phyloP scores from a whole-genome alignment of 805 yeast genomes.

The Kluyveromyces siamensis region DNA sequence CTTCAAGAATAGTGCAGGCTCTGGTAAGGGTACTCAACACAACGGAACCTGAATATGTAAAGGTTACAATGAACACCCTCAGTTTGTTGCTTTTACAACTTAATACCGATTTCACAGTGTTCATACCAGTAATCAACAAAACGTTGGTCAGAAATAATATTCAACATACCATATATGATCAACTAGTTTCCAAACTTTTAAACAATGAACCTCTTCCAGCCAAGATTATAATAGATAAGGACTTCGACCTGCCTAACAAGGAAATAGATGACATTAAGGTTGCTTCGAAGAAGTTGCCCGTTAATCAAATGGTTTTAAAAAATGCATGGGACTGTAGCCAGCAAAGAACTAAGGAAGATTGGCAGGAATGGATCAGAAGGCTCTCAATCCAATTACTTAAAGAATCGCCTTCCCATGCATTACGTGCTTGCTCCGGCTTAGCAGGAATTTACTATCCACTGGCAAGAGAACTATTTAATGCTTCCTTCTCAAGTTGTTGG shows the following conservation, averaged over 20 bases:
- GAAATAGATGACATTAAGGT: conserved; percentile 48
- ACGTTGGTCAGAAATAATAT: conserved; percentile 53
- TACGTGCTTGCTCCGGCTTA: conserved; percentile 83
- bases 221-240: conserved; percentile 59
- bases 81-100: conserved; percentile 71
- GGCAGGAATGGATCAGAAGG: conserved; percentile 96
- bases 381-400: conserved; percentile 76
- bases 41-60: conserved; percentile 49
- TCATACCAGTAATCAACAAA: conserved; percentile 72
- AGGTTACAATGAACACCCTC: conserved; percentile 67
- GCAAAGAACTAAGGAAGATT: conserved; percentile 84
- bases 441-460: conserved; percentile 83
- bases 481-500: conserved; percentile 96
- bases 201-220: conserved; percentile 84
- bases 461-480: conserved; percentile 85
- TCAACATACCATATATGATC: conserved; percentile 69
- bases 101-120: conserved; percentile 76
- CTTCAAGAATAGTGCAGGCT: conserved; percentile 85
- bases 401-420: conserved; percentile 90
- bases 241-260: conserved; percentile 32
- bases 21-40: conserved; percentile 54
- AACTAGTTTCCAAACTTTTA: conserved; percentile 63
- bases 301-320: conserved; percentile 53
- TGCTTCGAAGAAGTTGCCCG: conserved; percentile 65
- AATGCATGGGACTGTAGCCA: conserved; percentile 89